Base-by-base conservation (phyloP, 352 stramenopile genomes). In the Globisporangium emineosum region DNA sequence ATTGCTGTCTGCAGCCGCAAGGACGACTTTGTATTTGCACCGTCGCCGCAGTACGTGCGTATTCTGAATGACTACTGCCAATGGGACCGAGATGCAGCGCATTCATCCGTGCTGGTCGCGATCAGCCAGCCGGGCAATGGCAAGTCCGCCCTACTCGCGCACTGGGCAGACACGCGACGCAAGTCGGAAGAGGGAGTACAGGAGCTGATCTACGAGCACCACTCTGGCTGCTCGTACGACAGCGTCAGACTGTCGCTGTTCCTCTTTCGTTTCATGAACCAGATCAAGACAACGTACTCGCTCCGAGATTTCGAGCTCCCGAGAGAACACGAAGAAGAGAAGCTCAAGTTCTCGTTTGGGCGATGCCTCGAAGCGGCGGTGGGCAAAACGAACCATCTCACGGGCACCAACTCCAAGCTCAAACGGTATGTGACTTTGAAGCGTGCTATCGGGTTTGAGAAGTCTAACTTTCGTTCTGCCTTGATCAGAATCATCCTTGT, bases 181-280 rank as follows among this genome's bases (percentile, higher is more conserved):
- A 35, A 60, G 12, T 75, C 66, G 17, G 64, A 71, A 2, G 68
- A 73, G 27, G 69, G 62, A 2, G 64, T 61, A 1, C 69, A 77
- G 27, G 84, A 93, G 62, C 72, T 93, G 50, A 89, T 94, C 60
- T 92, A 91, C 56, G 78, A 93, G 42, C 86, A 94, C 70, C 92
- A 92, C 57, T 67, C 71, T 13, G 86, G 86, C 12, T 92, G 86
- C 60, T 93, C 86, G 19, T 94, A 89, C 61, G 86, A 94, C 64
- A 91, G 81, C 57, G 82, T 94, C 58, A 90, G 92, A 62, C 70
- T 94, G 15, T 90, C 86, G 54, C 67, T 91, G 47, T 90, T 92
- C 67, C 74, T 94, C 25, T 94, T 91, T 64, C 79, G 86, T 29
- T 80, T 92, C 60, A 93, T 94, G 83, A 75, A 79, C 54, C 78